These are phyloP conservation scores for Aspergillus uvarum DNA, from an alignment of 2,329 filamentous ascomycete species.

Conservation along the genomic window DNA sequence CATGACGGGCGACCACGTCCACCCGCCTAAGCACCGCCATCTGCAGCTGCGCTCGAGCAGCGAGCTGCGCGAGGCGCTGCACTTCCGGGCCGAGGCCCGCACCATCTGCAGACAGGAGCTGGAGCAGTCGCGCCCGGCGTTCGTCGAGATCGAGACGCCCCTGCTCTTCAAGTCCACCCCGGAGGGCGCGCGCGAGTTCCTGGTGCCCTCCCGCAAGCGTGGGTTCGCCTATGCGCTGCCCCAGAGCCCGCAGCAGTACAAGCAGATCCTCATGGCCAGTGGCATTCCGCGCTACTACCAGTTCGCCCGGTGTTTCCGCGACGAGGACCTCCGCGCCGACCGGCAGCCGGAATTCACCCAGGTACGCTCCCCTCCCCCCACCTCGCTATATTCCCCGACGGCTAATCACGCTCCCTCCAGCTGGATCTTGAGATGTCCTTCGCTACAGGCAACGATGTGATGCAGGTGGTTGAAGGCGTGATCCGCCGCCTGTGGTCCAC, in stretches of 20 bases:
- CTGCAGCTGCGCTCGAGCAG: conserved; percentile 77
- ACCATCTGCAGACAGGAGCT: conserved; percentile 57
- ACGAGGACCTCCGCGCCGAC: conserved; percentile 89
- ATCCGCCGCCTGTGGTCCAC: conserved; percentile 56
- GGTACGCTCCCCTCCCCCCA: conserved; percentile 46
- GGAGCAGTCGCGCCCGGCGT: conserved; percentile 52
- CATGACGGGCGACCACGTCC: conserved; percentile 70
- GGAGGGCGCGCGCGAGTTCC: conserved; percentile 89
- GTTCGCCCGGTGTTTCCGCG: conserved; percentile 90
- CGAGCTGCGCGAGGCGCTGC: conserved; percentile 65
- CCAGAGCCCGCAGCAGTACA: conserved; percentile 97
- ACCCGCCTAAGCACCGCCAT: conserved; percentile 73
- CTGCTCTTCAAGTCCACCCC: conserved; percentile 96
- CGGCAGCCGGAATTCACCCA: conserved; percentile 96
- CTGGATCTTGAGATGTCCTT: conserved; percentile 95
- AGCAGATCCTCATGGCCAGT: conserved; percentile 94
- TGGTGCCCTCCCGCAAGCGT: conserved; percentile 78
- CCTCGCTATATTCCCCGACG: background rate
- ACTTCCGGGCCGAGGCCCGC: conserved; percentile 64
- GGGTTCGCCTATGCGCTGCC: conserved; percentile 86
- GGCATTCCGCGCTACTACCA: conserved; percentile 84
- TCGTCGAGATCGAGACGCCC: conserved; percentile 85
- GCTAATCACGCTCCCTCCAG: conserved; percentile 43
- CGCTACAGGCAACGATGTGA: conserved; percentile 69
- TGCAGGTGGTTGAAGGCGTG: conserved; percentile 55